Evolutionary conservation across 192 early-diverging fungal genomes (phyloP).

Genomic region (Spizellomyces sp.): DNA sequence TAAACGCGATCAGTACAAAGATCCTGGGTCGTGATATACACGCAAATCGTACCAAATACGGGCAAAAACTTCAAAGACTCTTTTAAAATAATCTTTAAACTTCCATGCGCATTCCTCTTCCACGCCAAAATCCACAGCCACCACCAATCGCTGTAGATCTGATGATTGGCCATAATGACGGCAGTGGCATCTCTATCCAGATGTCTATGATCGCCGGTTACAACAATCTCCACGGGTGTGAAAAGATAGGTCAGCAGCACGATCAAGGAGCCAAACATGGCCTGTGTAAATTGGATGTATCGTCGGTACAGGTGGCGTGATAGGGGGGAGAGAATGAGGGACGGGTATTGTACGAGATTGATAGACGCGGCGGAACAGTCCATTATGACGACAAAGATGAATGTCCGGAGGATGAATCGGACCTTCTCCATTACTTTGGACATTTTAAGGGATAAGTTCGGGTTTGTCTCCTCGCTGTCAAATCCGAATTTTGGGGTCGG

Average conservation of each 20-base stretch:
- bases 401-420: slow-evolving; percentile 19
- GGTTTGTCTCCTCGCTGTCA: too few relatives aligned
- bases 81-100: slow-evolving; percentile 91
- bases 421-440: not conserved
- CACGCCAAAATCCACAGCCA: slow-evolving; percentile 59
- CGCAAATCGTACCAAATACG: slow-evolving; percentile 68
- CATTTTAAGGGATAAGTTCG: not conserved
- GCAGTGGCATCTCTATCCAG: slow-evolving; percentile 22
- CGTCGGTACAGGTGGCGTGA: slow-evolving; percentile 34
- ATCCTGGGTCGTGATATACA: not conserved
- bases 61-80: slow-evolving; percentile 79
- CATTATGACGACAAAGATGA: slow-evolving; percentile 37
- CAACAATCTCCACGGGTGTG: slow-evolving; percentile 40
- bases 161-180: slow-evolving; percentile 55
- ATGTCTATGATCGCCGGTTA: slow-evolving; percentile 44
- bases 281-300: slow-evolving; percentile 41
- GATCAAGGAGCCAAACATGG: slow-evolving; percentile 37
- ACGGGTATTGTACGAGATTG: slow-evolving; percentile 27
- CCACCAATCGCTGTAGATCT: slow-evolving; percentile 48
- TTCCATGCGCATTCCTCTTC: slow-evolving; percentile 71
- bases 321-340: slow-evolving; percentile 29
- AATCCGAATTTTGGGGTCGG: too few relatives aligned
- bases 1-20: not conserved
- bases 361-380: slow-evolving; percentile 26
- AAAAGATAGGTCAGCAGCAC: slow-evolving; percentile 42